Evolutionary conservation across 805 yeast genomes (phyloP), one percentile per base, ranked within the genome.

Genomic region (Candida maltosa): DNA sequence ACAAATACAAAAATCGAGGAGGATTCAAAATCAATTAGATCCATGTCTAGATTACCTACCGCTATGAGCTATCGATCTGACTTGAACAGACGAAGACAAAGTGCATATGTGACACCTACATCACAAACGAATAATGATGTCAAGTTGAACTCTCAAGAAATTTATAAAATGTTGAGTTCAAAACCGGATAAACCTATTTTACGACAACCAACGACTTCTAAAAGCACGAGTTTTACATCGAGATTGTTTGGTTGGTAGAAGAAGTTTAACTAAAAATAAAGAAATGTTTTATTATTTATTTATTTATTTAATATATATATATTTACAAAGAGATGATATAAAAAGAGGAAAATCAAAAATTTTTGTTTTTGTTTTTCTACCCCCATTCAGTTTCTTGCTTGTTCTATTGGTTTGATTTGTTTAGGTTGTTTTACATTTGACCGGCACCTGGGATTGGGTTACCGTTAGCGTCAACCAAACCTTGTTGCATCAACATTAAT

Each of bases 401-500:
- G 9, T 21, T 21, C 10, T 21, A 21, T 21, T 8, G 7, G 23
- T 7, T n/a, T n/a, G n/a, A n/a, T n/a, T n/a, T n/a, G n/a, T n/a
- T n/a, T n/a, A n/a, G n/a, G n/a, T n/a, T n/a, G n/a, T n/a, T 34
- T 46, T 55, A 69, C 49, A 69, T 53, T 62, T 70, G 78, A 45
- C 85, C 85, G 41, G 85, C 86, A 53, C 87, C 87, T 52, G 83
- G 87, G 47, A 84, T 74, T 53, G 93, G 91, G 73, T 84, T 84
- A 56, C 93, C 94, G 54, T 84, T 80, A 48, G 80, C 83, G 58
- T 84, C 94, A 46, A 80, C 63, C 64, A 84, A 70, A 53, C 91
- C 91, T 65, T 83, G 88, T 70, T 84, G 94, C 87, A 83, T 80
- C 82, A 85, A 75, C 75, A 86, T 80, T 51, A 87, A 76, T 70